Conservation (phyloP, 208 protist genomes). For the Zelonia costaricensis region DNA sequence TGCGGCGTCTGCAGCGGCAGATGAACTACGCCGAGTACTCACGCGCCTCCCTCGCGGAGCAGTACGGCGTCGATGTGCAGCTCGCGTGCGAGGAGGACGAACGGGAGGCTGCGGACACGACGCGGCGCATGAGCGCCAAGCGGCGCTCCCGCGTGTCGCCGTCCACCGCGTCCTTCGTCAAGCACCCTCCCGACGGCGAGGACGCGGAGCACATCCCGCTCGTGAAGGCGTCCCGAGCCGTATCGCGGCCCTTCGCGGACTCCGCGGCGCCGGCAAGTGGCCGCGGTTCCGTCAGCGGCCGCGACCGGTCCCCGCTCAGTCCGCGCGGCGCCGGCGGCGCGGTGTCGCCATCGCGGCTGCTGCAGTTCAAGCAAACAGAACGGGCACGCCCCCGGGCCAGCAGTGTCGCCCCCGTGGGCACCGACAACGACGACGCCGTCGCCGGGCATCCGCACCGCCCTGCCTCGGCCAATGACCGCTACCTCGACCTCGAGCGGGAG, state of each 20-base stretch:
- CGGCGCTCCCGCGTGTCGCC: neutral
- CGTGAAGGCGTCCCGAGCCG: neutral
- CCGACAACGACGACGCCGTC: neutral
- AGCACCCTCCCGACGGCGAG: neutral
- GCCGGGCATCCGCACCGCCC: neutral
- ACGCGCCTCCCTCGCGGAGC: slow-evolving; percentile 48
- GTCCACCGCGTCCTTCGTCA: neutral
- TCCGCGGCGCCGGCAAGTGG: too few species aligned
- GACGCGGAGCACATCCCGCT: too few species aligned
- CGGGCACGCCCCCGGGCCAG: too few species aligned
- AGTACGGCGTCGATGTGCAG: slow-evolving; percentile 62
- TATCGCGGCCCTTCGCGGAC: neutral
- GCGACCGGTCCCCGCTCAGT: neutral
- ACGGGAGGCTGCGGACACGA: neutral
- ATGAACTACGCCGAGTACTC: slow-evolving; percentile 80
- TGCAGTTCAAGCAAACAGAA: slow-evolving; percentile 20
- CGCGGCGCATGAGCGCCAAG: neutral
- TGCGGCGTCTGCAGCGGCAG: slow-evolving; percentile 77
- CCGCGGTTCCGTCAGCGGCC: too few species aligned
- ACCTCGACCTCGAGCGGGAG: slow-evolving; percentile 54
- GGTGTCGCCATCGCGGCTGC: slow-evolving; percentile 12
- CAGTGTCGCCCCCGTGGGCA: neutral
- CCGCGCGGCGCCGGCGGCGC: neutral
- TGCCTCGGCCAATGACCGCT: neutral
- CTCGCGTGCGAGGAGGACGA: slow-evolving; percentile 23